Evolutionary conservation across 2,329 filamentous ascomycete genomes (phyloP), one percentile per base, ranked within the genome.

Genomic region (Pleurostoma richardsiae): DNA sequence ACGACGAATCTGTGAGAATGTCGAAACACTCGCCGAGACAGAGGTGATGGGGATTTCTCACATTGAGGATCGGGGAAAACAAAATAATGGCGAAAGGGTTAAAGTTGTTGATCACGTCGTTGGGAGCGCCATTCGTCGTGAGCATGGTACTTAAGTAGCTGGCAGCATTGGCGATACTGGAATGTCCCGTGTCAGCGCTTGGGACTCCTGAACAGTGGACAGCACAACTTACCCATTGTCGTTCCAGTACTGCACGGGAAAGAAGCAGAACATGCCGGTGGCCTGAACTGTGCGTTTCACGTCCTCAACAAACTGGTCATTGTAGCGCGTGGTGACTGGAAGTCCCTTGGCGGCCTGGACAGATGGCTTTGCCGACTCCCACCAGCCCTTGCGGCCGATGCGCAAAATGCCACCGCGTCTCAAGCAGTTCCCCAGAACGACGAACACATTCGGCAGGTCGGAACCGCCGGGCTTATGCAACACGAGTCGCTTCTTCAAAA

Each of bases 301-400:
- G 54, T 87, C 82, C 55, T 81, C 79, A 43, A 89, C 83, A 71
- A 82, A 84, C 33, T 76, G 76, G 54, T 86, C 82, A 40, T 81
- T 79, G 53, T 83, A 86, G 11, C 70, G 72, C 70, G 85, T 83
- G 63, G 68, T 73, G 33, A 36, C 33, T 36, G 33, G 33, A 0
- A 52, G 49, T 69, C 56, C 71, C 64, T 55, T 63, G 58, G 53
- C 68, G 2, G 67, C 66, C 4, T 82, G 68, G 8, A 67, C 64
- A 42, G 73, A 77, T 5, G 83, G 83, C 66, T 76, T 77, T 30
- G 77, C 77, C 19, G 69, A 66, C 28, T 83, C 68, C 82, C 82
- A 86, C 59, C 85, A 77, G 11, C 70, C 67, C 29, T 70, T 68
- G 42, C 68, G 67, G 50, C 78, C 74, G 53, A 85, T 65, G n/a